Base-by-base conservation (phyloP, 2,329 filamentous ascomycete species). In the Ophiostoma himal-ulmi region DNA sequence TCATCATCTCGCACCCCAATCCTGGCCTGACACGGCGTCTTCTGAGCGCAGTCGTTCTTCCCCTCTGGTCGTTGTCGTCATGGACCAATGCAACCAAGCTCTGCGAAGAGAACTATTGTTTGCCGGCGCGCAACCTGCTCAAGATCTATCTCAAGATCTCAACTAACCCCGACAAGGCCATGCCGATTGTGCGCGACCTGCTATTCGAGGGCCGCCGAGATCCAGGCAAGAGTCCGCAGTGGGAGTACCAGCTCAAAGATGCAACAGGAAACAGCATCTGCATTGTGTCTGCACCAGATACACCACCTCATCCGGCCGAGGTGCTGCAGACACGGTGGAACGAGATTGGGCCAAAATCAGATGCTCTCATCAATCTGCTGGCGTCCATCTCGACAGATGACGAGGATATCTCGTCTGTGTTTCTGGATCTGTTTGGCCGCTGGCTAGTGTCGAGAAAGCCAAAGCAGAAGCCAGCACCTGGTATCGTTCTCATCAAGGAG, bases 1-100 rank as follows among this genome's bases (percentile, higher is more conserved):
- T 92, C 1, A 76, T 88, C 1, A 80, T 85, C 26, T 89, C 88
- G 0, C 89, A 90, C 75, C 88, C 89, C 0, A 89, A 91, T 70
- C 86, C 89, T 0, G 88, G 88, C 0, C 78, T 92, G 11, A 85
- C 88, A 64, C 88, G 84, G 73, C 82, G 90, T 68, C 79, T 92
- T 0, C 77, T 91, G 2, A 80, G 81, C 2, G 86, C 86, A 0
- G 75, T 91, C 1, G 74, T 90, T 2, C 77, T 88, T 5, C 84
- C 89, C 1, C 79, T 92, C 0, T 92, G 90, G 90, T 81, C 83
- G 1, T 76, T 92, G 20, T 80, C 85, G 0, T 85, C 84, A 5
- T 87, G 86, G 82, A 80, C 5, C 75, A 37, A 57, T 1, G 78
- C 8, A 68, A 77, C 0, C 72, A 75, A 1, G 75, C 70, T 3